Evolutionary conservation across 345 rosid species (phyloP).

Genomic region (Dimocarpus longan): DNA sequence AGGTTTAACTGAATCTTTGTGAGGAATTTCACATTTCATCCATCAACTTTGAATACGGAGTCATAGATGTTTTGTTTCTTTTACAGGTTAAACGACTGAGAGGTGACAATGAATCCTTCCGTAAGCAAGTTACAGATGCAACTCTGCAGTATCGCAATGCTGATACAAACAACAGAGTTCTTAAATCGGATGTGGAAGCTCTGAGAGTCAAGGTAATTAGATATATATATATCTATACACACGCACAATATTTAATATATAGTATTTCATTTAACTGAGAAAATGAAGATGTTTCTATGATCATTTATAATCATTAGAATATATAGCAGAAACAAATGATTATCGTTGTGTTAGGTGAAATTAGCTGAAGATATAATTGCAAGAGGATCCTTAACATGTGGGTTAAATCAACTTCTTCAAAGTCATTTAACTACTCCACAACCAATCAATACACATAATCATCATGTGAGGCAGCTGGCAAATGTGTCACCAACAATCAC

Average conservation of each 20-base stretch:
- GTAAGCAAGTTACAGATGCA: conserved; percentile 59
- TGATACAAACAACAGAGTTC: conserved; percentile 63
- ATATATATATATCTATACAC: too few relatives aligned
- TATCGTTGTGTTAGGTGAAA: conserved; percentile 54
- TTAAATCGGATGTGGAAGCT: conserved; percentile 77
- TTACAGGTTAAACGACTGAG: conserved; percentile 54
- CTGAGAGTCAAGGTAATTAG: conserved; percentile 64
- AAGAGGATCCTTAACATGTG: conserved; percentile 54
- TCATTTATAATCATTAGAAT: background rate
- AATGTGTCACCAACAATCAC: conserved; percentile 63
- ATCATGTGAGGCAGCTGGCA: conserved; percentile 31
- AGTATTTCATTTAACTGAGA: background rate
- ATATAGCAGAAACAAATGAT: too few relatives aligned
- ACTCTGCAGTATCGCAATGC: conserved; percentile 55
- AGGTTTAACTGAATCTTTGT: conserved; percentile 33
- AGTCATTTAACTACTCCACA: conserved; percentile 46
- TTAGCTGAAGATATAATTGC: conserved; percentile 73
- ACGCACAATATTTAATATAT: too few relatives aligned
- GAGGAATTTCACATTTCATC: too few relatives aligned
- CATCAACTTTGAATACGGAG: too few relatives aligned
- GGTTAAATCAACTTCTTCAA: conserved; percentile 62
- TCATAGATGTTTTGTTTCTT: background rate
- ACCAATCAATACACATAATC: conserved; percentile 26
- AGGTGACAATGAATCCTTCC: conserved; percentile 57
- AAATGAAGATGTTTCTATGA: too few relatives aligned